Conservation (phyloP, 257 asterid species). For the Solanum piurae region DNA sequence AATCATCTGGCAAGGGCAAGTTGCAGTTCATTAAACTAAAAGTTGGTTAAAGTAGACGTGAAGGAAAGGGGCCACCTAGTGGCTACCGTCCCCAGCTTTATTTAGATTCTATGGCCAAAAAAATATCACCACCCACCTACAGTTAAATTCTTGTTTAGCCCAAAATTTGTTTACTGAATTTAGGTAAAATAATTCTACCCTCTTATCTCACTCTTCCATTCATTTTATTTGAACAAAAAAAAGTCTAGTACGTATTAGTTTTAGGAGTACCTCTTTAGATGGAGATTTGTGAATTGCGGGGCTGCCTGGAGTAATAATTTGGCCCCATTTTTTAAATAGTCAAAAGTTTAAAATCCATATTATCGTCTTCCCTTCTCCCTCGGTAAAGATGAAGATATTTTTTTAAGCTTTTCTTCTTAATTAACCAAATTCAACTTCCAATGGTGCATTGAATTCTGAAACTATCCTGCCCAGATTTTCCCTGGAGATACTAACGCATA, state of each 20-base stretch:
- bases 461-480: neutral
- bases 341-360: neutral
- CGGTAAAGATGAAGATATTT: neutral
- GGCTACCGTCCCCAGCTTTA: neutral
- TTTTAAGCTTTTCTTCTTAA: neutral
- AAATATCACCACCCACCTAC: neutral
- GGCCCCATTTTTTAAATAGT: neutral
- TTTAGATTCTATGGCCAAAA: constrained; percentile 2
- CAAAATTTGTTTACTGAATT: neutral
- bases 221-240: neutral
- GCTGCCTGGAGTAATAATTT: neutral
- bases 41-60: neutral
- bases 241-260: too few species aligned
- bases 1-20: neutral
- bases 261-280: neutral
- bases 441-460: neutral
- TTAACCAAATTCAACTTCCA: neutral
- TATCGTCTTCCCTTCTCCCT: neutral
- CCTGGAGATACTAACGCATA: neutral
- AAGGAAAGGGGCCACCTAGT: neutral
- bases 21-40: neutral
- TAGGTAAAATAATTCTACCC: neutral
- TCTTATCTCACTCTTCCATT: neutral
- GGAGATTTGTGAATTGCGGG: neutral
- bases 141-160: neutral